These are phyloP conservation scores for Tolypocladium sp. DNA, from an alignment of 2,329 filamentous ascomycete genomes.

Conservation along the genomic window DNA sequence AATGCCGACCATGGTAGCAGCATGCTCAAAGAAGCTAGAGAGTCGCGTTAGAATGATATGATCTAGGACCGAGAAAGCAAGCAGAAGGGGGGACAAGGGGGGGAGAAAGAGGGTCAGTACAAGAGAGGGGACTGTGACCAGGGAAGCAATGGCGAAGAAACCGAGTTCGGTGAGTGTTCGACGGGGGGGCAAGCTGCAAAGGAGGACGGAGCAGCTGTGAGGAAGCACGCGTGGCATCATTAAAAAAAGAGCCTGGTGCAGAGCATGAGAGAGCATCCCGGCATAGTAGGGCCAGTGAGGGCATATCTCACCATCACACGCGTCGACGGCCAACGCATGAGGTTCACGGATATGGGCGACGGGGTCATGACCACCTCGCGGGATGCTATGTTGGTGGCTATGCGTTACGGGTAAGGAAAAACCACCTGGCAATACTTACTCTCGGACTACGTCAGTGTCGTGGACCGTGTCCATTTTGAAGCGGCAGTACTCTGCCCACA, in stretches of 20 bases:
- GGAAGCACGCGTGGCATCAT: conserved; percentile 27
- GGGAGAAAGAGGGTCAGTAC: conserved; percentile 48
- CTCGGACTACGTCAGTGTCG: conserved; percentile 90
- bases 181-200: conserved; percentile 22
- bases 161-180: conserved; percentile 26
- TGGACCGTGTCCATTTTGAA: conserved; percentile 98
- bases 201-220: conserved; percentile 30
- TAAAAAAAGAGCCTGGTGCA: conserved; percentile 51
- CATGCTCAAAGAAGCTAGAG: conserved; percentile 85
- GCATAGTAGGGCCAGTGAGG: conserved; percentile 46
- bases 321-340: conserved; percentile 26
- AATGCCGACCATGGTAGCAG: conserved; percentile 72
- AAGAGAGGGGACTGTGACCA: conserved; percentile 33
- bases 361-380: conserved; percentile 32
- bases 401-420: conserved; percentile 59
- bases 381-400: conserved; percentile 36
- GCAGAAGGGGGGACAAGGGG: conserved; percentile 3
- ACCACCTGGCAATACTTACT: conserved; percentile 75
- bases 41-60: conserved; percentile 15
- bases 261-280: conserved; percentile 57
- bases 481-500: conserved; percentile 95
- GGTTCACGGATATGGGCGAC: conserved; percentile 21
- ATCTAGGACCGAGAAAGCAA: conserved; percentile 2
- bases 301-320: conserved; percentile 62
- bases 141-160: conserved; percentile 41